Evolutionary conservation across 805 yeast genomes (phyloP), one percentile per base, ranked within the genome.

Genomic region (Yarrowia bubula): DNA sequence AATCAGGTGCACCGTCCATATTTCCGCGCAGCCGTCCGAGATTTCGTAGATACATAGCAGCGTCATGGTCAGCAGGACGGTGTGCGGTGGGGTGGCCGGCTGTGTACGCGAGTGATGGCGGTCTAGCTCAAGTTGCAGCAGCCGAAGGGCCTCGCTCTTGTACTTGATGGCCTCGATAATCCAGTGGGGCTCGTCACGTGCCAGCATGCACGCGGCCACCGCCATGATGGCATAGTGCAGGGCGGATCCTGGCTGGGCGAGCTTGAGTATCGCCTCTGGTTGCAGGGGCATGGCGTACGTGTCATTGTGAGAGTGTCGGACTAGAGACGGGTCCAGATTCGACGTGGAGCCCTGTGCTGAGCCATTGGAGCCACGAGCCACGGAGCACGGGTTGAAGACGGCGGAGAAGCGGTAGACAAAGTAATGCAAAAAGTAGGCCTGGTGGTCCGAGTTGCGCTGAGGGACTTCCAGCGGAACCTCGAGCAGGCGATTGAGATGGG

Each of bases 131-230:
- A 37, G 58, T n/a, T 51, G 58, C 33, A 51, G 58, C 18, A 51
- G 43, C 35, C 42, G 13, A 6, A 51, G 43, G 4, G 58, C 58
- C 58, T 51, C 58, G 43, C 58, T 51, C 43, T 51, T 51, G 43
- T 51, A 51, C 43, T 51, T 51, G 58, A 51, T 51, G 58, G 58
- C 58, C 43, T 51, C 58, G 43, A 51, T 51, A 14, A 51, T 51
- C 58, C 58, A 51, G 32, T 51, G 58, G 9, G 58, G 58, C 35
- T 51, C 58, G 43, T 51, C 58, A 3, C 58, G 43, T 1, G 58
- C 58, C 14, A 51, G 22, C 58, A 51, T 51, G 8, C 58, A 51
- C 9, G 58, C 58, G 3, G 58, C 42, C n/a, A 38, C 58, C 6
- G 58, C 58, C 58, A 51, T 51, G 43, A 51, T 51, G 33, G 58